Percentiles rank a stretch among this genome's conserved stretches.
phyloP scores from a whole-genome alignment of 2,329 filamentous ascomycete genomes.

The Diaporthe sp. region DNA sequence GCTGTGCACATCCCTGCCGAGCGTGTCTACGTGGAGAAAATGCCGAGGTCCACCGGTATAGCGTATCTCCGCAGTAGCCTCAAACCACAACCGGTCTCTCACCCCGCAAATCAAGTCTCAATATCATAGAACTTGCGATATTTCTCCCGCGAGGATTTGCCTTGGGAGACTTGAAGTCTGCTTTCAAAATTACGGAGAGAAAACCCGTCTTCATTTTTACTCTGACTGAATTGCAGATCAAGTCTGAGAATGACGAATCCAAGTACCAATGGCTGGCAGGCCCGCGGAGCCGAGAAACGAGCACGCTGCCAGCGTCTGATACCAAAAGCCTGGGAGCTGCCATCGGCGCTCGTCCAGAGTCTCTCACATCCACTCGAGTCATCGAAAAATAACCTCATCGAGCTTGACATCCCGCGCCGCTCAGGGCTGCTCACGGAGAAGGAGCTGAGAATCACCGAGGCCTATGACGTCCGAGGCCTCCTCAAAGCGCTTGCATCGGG shows the following conservation, averaged over 20 bases:
- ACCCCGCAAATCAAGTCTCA: neutral
- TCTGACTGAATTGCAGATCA: neutral
- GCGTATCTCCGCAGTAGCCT: constrained; percentile 5
- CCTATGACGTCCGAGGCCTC: constrained; percentile 30
- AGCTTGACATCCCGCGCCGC: constrained; percentile 23
- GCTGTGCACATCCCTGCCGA: neutral
- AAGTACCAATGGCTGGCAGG: constrained; percentile 24
- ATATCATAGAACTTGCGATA: neutral
- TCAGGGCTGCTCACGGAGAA: constrained; percentile 36
- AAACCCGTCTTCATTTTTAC: neutral
- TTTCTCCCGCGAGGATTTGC: no score
- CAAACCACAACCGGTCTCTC: neutral
- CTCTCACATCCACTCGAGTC: constrained; percentile 33
- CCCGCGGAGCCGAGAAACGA: constrained; percentile 30
- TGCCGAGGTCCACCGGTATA: constrained; percentile 22
- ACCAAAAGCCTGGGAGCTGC: constrained; percentile 35
- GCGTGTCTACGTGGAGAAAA: neutral
- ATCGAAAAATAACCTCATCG: constrained; percentile 37
- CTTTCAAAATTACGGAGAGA: neutral
- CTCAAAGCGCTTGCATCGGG: constrained; percentile 32
- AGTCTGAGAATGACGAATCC: neutral
- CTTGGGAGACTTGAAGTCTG: neutral
- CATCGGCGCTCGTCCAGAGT: constrained; percentile 3
- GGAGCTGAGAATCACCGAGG: constrained; percentile 38
- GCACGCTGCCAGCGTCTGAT: constrained; percentile 18